Conservation (phyloP, 148 eudicot species). For the Agrostemma githago region DNA sequence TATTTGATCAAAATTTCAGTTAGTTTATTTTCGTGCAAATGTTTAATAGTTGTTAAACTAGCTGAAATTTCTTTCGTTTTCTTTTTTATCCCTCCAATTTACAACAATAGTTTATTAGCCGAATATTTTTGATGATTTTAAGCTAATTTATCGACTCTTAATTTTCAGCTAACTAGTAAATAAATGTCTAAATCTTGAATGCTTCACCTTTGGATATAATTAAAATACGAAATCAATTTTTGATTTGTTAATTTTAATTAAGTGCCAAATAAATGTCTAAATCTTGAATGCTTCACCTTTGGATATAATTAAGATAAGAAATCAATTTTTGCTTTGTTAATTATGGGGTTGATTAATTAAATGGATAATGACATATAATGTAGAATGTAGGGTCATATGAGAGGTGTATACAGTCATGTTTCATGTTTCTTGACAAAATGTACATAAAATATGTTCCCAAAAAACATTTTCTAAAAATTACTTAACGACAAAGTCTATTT, state of each 20-base stretch:
- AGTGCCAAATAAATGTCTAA: constrained; percentile 2
- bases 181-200: constrained; percentile 7
- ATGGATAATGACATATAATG: not conserved
- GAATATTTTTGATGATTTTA: too few species aligned
- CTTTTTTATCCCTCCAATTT: too few species aligned
- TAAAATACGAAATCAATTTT: not conserved
- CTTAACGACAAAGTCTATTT: too few species aligned
- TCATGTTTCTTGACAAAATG: constrained; percentile 6
- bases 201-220: not conserved
- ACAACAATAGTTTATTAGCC: too few species aligned
- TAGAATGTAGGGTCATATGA: not conserved
- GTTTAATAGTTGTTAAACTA: too few species aligned
- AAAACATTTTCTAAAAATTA: not conserved
- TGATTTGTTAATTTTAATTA: constrained; percentile 11
- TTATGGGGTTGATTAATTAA: constrained; percentile 1
- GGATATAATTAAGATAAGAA: not conserved
- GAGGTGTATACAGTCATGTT: not conserved
- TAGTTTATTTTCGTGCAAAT: too few species aligned
- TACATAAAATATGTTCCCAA: not conserved
- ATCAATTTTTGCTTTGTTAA: constrained; percentile 6
- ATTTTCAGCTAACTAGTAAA: not conserved
- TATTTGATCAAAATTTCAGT: too few species aligned
- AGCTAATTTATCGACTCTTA: too few species aligned
- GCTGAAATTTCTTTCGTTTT: too few species aligned
- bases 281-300: not conserved